A percentile compares a stretch with the other conserved stretches of the same genome.
These are phyloP conservation scores for Verbascum thapsus DNA, from an alignment of 257 asterid species.

Conservation along the genomic window DNA sequence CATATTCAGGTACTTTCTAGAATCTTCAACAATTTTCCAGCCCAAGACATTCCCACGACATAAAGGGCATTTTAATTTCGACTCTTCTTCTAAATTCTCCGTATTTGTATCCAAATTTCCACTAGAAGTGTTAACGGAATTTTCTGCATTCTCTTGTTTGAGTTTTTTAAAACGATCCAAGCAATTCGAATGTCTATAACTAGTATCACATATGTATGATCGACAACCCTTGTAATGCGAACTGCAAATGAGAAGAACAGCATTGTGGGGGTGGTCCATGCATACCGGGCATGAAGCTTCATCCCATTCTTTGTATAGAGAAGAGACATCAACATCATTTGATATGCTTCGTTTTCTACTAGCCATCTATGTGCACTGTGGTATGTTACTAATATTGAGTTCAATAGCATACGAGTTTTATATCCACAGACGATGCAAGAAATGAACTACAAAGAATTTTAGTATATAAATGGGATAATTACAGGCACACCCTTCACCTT, in stretches of 20 bases:
- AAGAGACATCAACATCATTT: slow-evolving; percentile 65
- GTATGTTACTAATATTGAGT: slow-evolving; percentile 55
- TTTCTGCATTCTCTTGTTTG: slow-evolving; percentile 49
- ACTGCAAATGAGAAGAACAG: slow-evolving; percentile 89
- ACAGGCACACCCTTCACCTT: too few relatives aligned
- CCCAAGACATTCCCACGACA: slow-evolving; percentile 84
- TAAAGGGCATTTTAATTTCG: slow-evolving; percentile 73
- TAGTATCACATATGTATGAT: slow-evolving; percentile 89
- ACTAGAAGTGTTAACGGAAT: slow-evolving; percentile 25
- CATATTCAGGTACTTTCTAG: slow-evolving; percentile 70
- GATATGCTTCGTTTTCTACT: slow-evolving; percentile 89
- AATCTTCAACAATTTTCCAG: slow-evolving; percentile 79
- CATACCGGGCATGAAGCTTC: slow-evolving; percentile 91
- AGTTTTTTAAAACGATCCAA: slow-evolving; percentile 84
- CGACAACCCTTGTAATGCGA: slow-evolving; percentile 88
- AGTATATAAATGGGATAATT: slow-evolving; percentile 1
- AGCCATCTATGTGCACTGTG: slow-evolving; percentile 90
- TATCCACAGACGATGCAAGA: slow-evolving; percentile 14
- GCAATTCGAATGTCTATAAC: slow-evolving; percentile 90
- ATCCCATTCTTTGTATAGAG: slow-evolving; percentile 83
- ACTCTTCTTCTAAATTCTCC: slow-evolving; percentile 43
- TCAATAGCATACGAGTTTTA: slow-evolving; percentile 39
- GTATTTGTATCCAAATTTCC: slow-evolving; percentile 25
- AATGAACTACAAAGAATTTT: slow-evolving; percentile 18
- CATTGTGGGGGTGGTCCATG: slow-evolving; percentile 87